Conservation (phyloP, 768 basidiomycete species). For the Lactarius sp. region DNA sequence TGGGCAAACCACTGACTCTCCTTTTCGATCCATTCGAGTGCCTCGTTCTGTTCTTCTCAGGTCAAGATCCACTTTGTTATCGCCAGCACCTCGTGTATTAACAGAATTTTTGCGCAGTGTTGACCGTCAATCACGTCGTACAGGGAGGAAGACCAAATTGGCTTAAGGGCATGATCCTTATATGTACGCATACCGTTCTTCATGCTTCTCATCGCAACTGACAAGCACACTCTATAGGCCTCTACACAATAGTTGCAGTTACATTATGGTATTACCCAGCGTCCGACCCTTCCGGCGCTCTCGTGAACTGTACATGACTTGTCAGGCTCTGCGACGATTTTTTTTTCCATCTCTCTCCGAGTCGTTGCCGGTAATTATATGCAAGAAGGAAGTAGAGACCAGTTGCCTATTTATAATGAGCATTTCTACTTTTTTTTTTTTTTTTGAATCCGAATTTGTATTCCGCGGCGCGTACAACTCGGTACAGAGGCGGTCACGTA, state of each 20-base stretch:
- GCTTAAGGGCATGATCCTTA: constrained; percentile 71
- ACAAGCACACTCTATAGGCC: constrained; percentile 34
- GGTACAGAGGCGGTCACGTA: too few relatives aligned
- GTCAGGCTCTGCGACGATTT: too few relatives aligned
- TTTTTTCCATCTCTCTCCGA: too few relatives aligned
- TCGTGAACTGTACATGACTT: constrained; percentile 9
- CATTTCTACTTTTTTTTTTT: too few relatives aligned
- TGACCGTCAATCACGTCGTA: constrained; percentile 79
- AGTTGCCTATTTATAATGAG: too few relatives aligned
- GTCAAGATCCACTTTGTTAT: constrained; percentile 27
- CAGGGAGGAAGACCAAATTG: constrained; percentile 82
- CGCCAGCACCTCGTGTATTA: background rate
- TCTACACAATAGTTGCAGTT: constrained; percentile 68
- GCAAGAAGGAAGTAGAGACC: too few relatives aligned
- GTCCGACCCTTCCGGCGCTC: constrained; percentile 17
- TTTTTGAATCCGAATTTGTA: too few relatives aligned
- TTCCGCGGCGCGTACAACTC: too few relatives aligned
- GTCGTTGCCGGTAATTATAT: too few relatives aligned
- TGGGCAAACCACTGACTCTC: constrained; percentile 74
- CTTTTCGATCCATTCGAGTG: constrained; percentile 90
- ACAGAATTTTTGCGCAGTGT: constrained; percentile 39
- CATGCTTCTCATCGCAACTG: background rate
- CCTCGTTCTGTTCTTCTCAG: constrained; percentile 50
- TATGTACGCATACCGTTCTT: constrained; percentile 43
- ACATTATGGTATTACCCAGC: constrained; percentile 61